Evolutionary conservation across 2,329 filamentous ascomycete genomes (phyloP), one percentile per base, ranked within the genome.

Genomic region (Sphaerostilbella broomeana): DNA sequence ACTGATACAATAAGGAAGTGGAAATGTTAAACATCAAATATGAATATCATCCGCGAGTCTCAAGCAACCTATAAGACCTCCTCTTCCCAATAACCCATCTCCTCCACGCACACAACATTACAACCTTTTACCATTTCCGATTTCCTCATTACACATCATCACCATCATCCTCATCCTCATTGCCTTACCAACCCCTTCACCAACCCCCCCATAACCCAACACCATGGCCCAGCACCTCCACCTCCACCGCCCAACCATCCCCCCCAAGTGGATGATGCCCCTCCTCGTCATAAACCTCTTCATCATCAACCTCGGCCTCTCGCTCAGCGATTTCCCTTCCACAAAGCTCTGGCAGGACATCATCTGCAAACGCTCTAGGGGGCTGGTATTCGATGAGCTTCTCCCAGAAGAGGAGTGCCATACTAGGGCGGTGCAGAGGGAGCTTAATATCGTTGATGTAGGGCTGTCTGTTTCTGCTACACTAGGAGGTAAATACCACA

Each of bases 281-380:
- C 49, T 55, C 13, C 47, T 56, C 12, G 46, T 46, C 9, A 20
- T 29, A 26, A 42, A 38, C 9, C 44, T 57, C 15, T 53, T 57
- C 38, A 15, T 47, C 38, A 43, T 54, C 34, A 53, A 57, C 13
- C 30, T 56, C 3, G 46, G 51, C 4, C 42, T 56, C 15, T 51
- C 51, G 4, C 25, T 55, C 13, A 45, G 47, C 21, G 48, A 51
- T 8, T 40, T 52, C 1, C 46, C 54, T 0, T 49, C 45, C 9
- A 35, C 45, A 6, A 54, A 45, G 32, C 21, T 53, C 6, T 46
- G 52, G 40, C 54, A 57, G 27, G 42, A 52, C 26, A 51, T 54
- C 7, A 41, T 55, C 6, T 57, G 49, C 45, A 50, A 49, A 25
- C 26, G 42, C 4, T 17, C 47, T 17, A 38, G 40, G 12, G 33